Evolutionary conservation across 2,329 filamentous ascomycete genomes (phyloP).

Genomic region (Aureobasidium sp.): DNA sequence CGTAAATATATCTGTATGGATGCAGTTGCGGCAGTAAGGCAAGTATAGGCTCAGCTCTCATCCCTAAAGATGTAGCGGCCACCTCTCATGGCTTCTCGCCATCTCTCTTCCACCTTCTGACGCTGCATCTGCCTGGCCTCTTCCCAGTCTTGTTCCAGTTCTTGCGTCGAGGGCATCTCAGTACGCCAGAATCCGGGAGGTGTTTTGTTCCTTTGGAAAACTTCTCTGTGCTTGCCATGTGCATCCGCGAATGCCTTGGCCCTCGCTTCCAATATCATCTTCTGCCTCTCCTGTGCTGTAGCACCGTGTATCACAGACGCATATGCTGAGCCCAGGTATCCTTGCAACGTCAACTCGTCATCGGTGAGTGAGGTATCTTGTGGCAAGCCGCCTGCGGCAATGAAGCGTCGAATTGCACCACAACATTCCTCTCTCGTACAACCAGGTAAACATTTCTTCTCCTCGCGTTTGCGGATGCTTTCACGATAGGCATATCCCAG

Average conservation of each 20-base stretch:
- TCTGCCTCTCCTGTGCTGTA: constrained; percentile 46
- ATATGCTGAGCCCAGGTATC: constrained; percentile 43
- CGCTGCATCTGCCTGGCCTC: constrained; percentile 57
- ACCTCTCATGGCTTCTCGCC: constrained; percentile 70
- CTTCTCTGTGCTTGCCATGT: constrained; percentile 68
- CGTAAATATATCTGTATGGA: not conserved
- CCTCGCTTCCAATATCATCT: constrained; percentile 66
- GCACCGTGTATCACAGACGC: not conserved
- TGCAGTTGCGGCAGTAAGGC: too few species aligned
- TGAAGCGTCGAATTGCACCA: constrained; percentile 36
- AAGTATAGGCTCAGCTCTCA: constrained; percentile 37
- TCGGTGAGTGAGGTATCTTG: constrained; percentile 18
- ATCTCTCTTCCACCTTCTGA: constrained; percentile 60
- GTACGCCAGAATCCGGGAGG: constrained; percentile 87
- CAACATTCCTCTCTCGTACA: constrained; percentile 73
- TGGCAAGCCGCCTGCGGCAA: constrained; percentile 5
- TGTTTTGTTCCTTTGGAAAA: constrained; percentile 59
- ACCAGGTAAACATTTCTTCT: constrained; percentile 61
- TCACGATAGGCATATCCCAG: constrained; percentile 62
- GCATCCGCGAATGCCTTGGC: constrained; percentile 63
- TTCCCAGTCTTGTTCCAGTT: constrained; percentile 55
- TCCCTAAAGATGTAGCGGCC: constrained; percentile 79
- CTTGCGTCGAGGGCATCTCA: constrained; percentile 85
- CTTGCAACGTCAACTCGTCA: constrained; percentile 36
- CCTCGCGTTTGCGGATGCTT: constrained; percentile 60